Conservation (phyloP, 768 basidiomycete species). For the Amanita brunnescens region DNA sequence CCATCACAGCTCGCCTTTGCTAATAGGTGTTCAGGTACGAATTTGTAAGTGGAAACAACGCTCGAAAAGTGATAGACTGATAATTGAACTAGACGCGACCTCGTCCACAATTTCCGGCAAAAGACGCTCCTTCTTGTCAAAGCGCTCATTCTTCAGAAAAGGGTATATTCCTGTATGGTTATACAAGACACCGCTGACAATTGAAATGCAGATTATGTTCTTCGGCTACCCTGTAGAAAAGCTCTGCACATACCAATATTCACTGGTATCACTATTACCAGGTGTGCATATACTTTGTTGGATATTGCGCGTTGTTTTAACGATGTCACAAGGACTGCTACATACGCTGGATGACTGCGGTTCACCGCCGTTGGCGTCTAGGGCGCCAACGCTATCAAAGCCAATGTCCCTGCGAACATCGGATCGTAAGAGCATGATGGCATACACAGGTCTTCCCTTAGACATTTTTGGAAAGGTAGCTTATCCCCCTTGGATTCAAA, state of each 20-base stretch:
- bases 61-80: conserved; percentile 3
- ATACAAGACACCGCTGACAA: background rate
- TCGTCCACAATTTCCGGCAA: conserved; percentile 91
- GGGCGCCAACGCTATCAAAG: conserved; percentile 45
- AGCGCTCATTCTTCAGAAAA: conserved; percentile 86
- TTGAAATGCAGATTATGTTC: conserved; percentile 75
- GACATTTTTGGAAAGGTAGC: conserved; percentile 85
- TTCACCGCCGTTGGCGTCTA: conserved; percentile 69
- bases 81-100: conserved; percentile 56
- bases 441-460: conserved; percentile 89
- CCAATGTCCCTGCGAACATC: conserved; percentile 82
- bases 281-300: conserved; percentile 33
- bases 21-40: conserved; percentile 44
- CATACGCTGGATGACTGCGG: conserved; percentile 89
- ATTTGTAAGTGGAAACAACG: conserved; percentile 39
- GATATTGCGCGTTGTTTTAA: background rate
- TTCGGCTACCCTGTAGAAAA: conserved; percentile 94
- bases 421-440: conserved; percentile 83
- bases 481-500: background rate
- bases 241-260: conserved; percentile 96
- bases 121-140: conserved; percentile 91
- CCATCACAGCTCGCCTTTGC: background rate
- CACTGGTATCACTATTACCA: conserved; percentile 87
- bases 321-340: conserved; percentile 54
- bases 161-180: conserved; percentile 38